Base-by-base conservation (phyloP, 2,329 filamentous ascomycete genomes). In the Sporothrix brasiliensis region DNA sequence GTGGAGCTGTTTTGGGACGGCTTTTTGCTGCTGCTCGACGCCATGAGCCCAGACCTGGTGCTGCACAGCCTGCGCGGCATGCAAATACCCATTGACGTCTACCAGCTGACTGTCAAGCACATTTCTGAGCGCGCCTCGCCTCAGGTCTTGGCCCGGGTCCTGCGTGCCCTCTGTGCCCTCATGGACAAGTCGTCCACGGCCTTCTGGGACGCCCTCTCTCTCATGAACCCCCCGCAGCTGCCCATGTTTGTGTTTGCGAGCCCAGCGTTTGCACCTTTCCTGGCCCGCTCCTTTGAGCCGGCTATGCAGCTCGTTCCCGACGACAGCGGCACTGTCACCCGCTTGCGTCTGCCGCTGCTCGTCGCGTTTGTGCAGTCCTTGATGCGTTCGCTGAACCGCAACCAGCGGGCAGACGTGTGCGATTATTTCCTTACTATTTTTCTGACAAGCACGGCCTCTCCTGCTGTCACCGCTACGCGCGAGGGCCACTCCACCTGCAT, bases 201-300 rank as follows among this genome's bases (percentile, higher is more conserved):
- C 58, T 95, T 97, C 75, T 97, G 94, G 94, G 91, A 93, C 75
- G 90, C 93, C 1, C 90, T 97, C 81, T 90, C 91, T 67, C 88
- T 92, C 41, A 92, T 94, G 67, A 91, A 92, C 0, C 91, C 93
- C 3, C 89, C 89, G 54, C 88, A 90, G 47, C 88, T 98, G 63
- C 88, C 93, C n/a, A 93, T 97, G 77, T 87, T 93, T 73, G 87
- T 97, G 56, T 92, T 95, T 75, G 87, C 86, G 71, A 93, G 91
- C 73, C 89, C 89, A 9, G 84, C 87, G 3, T 88, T 92, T 75
- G 84, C 85, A 47, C 80, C 80, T n/a, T 78, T 92, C 7, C 83
- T 94, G 14, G 79, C 82, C 10, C 87, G 89, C 73, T 89, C 89
- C 16, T 81, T 89, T 56, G 83, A 86, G 27, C 81, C 82, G 67